Evolutionary conservation across 306 rosid species (phyloP).

Genomic region (Trichosanthes truncata): DNA sequence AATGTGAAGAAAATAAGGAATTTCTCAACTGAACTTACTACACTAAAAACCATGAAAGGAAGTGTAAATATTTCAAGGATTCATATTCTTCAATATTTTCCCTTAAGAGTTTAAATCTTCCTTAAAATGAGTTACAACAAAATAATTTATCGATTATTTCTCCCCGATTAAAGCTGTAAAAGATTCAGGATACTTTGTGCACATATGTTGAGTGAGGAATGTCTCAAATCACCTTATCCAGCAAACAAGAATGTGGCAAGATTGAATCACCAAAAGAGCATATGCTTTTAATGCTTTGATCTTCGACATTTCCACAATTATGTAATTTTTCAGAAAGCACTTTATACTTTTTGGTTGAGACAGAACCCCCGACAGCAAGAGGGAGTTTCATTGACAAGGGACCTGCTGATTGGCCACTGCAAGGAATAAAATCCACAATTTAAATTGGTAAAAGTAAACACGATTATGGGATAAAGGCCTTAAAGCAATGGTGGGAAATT

Average conservation of each 20-base stretch:
- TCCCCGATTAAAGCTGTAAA: not conserved
- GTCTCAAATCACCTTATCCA: conserved; percentile 36
- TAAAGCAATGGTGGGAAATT: conserved; percentile 1
- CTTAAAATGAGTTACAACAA: not conserved
- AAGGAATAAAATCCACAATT: conserved; percentile 13
- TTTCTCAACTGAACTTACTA: not conserved
- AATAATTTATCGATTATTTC: not conserved
- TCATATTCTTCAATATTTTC: not conserved
- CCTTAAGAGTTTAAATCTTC: not conserved
- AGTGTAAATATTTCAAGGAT: not conserved
- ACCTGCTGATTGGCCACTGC: conserved; percentile 74
- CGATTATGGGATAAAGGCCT: not conserved
- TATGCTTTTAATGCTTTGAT: conserved; percentile 13
- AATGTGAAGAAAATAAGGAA: conserved; percentile 3
- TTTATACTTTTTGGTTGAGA: conserved; percentile 19
- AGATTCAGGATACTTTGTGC: not conserved
- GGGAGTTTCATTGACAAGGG: conserved; percentile 49
- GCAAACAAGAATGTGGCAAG: conserved; percentile 26
- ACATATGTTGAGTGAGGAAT: not conserved
- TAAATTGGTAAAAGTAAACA: not conserved
- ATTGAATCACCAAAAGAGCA: conserved; percentile 23
- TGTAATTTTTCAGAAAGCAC: conserved; percentile 19
- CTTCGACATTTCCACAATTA: conserved; percentile 21
- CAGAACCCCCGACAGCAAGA: conserved; percentile 14
- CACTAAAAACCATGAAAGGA: not conserved